Evolutionary conservation across 306 rosid genomes (phyloP), one percentile per base, ranked within the genome.

Genomic region (Leucaena leucocephala): DNA sequence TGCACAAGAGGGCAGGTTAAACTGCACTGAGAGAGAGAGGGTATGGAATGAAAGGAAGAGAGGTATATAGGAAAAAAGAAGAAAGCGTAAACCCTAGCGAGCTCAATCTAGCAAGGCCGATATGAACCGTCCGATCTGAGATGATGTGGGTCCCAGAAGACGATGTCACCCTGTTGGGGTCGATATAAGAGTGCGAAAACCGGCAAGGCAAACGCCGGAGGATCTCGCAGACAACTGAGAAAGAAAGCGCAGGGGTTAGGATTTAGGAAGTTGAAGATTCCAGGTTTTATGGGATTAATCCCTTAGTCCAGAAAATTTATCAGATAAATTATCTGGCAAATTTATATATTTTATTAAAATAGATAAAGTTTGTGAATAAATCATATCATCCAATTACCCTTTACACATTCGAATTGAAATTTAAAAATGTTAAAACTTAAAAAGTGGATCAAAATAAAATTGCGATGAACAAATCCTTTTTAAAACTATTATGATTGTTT

Each of bases 21-120:
- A 81, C 83, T 78, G 81, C 85, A 77, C 83, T 35, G 34, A 43
- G 36, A 45, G 64, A 77, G 55, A 68, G 59, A n/a, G 74, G 11
- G 27, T 34, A 2, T 16, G 16, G 2, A 69, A 12, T 0, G 74
- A 2, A 54, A 36, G 35, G 8, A 4, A 9, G 77, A 16, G 3
- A 39, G 68, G 68, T 44, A 82, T 67, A 59, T 67, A 38, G 72
- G 22, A n/a, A 62, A 70, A 61, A 8, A 71, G 68, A 17, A 68
- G 49, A 19, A 68, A 62, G 43, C 15, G 85, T 40, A 63, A 87
- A 82, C 91, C 91, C 88, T 84, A 59, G n/a, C 1, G 15, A 5
- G 63, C 45, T 72, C 38, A 54, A 19, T 39, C 36, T 13, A 6
- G 45, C 15, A 21, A 80, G 36, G n/a, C 39, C 40, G 72, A 76